Evolutionary conservation across 2,329 filamentous ascomycete genomes (phyloP), one percentile per base, ranked within the genome.

Genomic region (Ophiobolus disseminans): DNA sequence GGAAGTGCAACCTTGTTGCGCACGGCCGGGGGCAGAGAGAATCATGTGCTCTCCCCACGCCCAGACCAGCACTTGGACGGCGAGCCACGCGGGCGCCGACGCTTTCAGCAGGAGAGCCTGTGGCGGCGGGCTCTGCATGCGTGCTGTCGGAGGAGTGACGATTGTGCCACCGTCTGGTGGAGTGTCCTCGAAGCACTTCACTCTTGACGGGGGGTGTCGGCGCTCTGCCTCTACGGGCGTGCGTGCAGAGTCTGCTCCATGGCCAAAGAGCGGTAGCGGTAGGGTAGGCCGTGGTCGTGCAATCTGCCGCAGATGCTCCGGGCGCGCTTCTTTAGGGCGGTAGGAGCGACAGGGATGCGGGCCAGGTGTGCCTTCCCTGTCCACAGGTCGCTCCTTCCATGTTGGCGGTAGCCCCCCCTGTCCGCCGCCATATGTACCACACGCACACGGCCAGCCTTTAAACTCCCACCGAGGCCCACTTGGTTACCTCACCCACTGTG

Each of bases 31-130:
- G 39, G n/a, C n/a, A n/a, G 48, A 52, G 45, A 35, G 45, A 43
- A 65, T 68, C 66, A 68, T 66, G 65, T 68, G 65, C 66, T 57
- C 53, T 65, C 62, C 62, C 66, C 65, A 68, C 64, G 65, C 66
- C 62, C 49, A 66, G 65, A 39, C 65, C 46, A 40, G 34, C 34
- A 51, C 45, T 45, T 36, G 45, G 45, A 38, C 42, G 21, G 34
- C 39, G 43, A 55, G 45, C 51, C 58, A 58, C 56, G 58, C 55
- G 60, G 55, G 60, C 58, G 48, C 14, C 48, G 55, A 55, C 40
- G 58, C 51, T 59, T 58, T 56, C 48, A 51, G 50, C 28, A 17
- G 42, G 32, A 43, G 31, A 17, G 44, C 46, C 30, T 46, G 45
- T 34, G 50, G 45, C 38, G 50, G 50, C 38, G 22, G 35, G 20